Base-by-base conservation (phyloP, 331 rosid species). In the Saraca asoca region DNA sequence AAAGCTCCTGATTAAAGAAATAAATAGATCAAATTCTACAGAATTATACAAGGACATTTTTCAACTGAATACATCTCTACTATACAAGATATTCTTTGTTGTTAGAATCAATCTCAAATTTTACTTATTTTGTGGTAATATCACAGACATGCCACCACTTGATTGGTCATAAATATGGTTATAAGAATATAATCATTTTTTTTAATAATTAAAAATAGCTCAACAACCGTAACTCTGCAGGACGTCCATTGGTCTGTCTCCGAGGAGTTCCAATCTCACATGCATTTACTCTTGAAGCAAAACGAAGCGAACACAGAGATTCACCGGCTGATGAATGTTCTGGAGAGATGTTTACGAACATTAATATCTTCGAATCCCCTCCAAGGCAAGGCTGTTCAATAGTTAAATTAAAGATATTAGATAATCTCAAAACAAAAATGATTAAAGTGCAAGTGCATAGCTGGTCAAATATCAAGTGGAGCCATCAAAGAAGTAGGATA, bases 251-350 rank as follows among this genome's bases (percentile, higher is more conserved):
- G 69, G 90, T 84, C 72, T 86, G 90, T 54, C 98, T 83, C 5
- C 98, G 96, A 14, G 98, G 95, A 39, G 85, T 80, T 12, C 97
- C 98, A 5, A 93, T 93, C 75, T 93, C 98, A 6, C 98, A 93
- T 55, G 98, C 97, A 42, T 93, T 93, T 2, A 93, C 98, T 48
- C 98, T 77, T 54, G 96, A 82, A 3, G 98, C 97, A 2, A 90
- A 94, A 41, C 97, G 86, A 35, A 90, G 99, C 0, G 99, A 90
- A 79, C 97, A 94, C 0, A 94, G 87, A 11, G 97, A 94, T 69
- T 90, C 99, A 1, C 83, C 95, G 0, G 81, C 77, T 17, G 97
- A 90, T 60, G 86, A 74, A 9, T 85, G 75, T 12, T 94, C 97
- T 0, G 99, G 96, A 18, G 99, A 83, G 68, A 90, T 75, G 81